Base-by-base conservation (phyloP, 2,329 filamentous ascomycete species). In the Moelleriella libera region DNA sequence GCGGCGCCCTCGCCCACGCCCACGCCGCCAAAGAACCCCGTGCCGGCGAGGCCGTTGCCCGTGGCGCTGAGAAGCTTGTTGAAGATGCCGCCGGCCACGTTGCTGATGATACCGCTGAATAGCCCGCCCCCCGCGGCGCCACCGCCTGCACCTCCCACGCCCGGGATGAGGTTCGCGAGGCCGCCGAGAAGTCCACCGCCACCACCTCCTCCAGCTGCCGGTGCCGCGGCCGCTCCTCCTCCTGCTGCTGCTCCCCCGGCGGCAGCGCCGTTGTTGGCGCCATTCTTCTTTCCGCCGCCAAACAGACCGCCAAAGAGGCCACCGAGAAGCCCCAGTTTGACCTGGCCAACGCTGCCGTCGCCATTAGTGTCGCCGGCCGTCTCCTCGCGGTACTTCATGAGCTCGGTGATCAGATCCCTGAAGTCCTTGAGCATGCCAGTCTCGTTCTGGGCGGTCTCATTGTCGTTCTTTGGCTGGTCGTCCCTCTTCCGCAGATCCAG, bases 11-110 rank as follows among this genome's bases (percentile, higher is more conserved):
- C 51, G 6, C 57, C 57, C 6, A 52, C 47, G 3, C 57, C 57
- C 14, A 59, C 53, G 1, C 57, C 57, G 30, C 57, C 54, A 40
- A 58, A 58, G 45, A 54, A 54, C 37, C 52, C 53, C 0, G 50
- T 50, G 10, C 50, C 50, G n/a, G 48, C 47, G 11, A 53, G 28
- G 21, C 42, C 45, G n/a, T 21, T 41, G 8, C 48, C 50, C 2
- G 52, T 21, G 11, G 45, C 30, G 10, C 44, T 47, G 31, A 51
- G 34, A 9, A 52, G 39, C 5, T 48, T 45, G 30, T 32, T 37
- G 1, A 52, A 4, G 7, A 50, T 6, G 9, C 39, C 31, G 14
- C 42, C 41, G 2, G 48, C 47, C 5, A 41, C 45, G 7, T 48
- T 49, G 8, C 42, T 39, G 30, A 54, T 43, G 43, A 49, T 14